phyloP scores from a whole-genome alignment of 140 eudicot species.

The Cichorium intybus region DNA sequence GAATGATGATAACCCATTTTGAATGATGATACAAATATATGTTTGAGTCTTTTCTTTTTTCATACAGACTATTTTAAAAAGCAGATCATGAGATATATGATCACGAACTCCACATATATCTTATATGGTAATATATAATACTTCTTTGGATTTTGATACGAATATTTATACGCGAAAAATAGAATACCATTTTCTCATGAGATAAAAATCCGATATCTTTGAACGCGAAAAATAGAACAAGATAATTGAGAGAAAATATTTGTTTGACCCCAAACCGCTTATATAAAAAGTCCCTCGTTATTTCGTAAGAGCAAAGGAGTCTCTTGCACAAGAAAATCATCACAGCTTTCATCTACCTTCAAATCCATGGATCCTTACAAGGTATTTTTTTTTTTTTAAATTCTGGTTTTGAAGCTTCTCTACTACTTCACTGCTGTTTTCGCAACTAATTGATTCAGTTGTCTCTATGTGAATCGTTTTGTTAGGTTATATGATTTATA shows the following conservation, averaged over 20 bases:
- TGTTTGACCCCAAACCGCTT: conserved; percentile 12
- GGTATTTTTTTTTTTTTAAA: too few relatives aligned
- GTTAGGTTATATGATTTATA: conserved; percentile 24
- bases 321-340: conserved; percentile 16
- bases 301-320: conserved; percentile 19
- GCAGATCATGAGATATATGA: too few relatives aligned
- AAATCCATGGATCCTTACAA: conserved; percentile 42
- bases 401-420: background rate
- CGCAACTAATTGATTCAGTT: background rate
- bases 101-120: too few relatives aligned
- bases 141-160: too few relatives aligned
- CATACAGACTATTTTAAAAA: too few relatives aligned
- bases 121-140: too few relatives aligned
- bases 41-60: too few relatives aligned
- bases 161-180: too few relatives aligned
- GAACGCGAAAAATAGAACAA: conserved; percentile 23
- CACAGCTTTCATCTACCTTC: conserved; percentile 11
- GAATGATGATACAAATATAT: too few relatives aligned
- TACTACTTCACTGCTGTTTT: background rate
- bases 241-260: conserved; percentile 10
- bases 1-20: too few relatives aligned
- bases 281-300: conserved; percentile 21
- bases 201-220: conserved; percentile 1
- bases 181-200: conserved; percentile 12
- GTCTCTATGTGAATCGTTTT: background rate